Evolutionary conservation across 148 eudicot genomes (phyloP).

Genomic region (Fallopia convolvulus): DNA sequence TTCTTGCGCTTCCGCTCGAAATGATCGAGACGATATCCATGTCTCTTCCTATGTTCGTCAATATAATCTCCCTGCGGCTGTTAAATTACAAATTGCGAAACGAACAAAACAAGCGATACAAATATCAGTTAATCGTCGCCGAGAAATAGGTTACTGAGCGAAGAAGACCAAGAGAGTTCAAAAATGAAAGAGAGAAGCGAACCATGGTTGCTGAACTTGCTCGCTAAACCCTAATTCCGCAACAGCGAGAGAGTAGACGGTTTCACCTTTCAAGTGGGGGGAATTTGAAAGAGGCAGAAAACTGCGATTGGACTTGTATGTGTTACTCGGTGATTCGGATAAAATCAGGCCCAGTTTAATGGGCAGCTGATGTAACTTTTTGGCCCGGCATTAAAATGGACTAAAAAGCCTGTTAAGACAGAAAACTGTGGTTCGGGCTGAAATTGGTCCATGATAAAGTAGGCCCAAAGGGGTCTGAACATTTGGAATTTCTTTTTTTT

Average conservation of each 20-base stretch:
- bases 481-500: too few species aligned
- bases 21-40: conserved; percentile 80
- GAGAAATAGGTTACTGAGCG: background rate
- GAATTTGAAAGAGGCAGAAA: background rate
- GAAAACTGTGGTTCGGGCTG: too few species aligned
- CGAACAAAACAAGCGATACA: background rate
- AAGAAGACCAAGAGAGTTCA: too few species aligned
- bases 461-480: too few species aligned
- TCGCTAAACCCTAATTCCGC: background rate
- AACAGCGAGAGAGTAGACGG: background rate
- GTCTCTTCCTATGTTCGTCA: conserved; percentile 68
- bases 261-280: background rate
- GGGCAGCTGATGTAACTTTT: too few species aligned
- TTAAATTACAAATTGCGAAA: conserved; percentile 9
- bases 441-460: too few species aligned
- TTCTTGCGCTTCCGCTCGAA: conserved; percentile 85
- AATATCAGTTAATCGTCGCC: background rate
- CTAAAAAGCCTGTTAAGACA: background rate
- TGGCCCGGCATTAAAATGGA: background rate
- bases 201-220: conserved; percentile 20
- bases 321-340: background rate
- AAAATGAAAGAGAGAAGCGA: background rate
- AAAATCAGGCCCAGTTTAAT: background rate
- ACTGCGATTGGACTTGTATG: background rate
- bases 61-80: conserved; percentile 98